These are phyloP conservation scores for Epichloe hybrida DNA, from an alignment of 2,329 filamentous ascomycete genomes.

Conservation along the genomic window DNA sequence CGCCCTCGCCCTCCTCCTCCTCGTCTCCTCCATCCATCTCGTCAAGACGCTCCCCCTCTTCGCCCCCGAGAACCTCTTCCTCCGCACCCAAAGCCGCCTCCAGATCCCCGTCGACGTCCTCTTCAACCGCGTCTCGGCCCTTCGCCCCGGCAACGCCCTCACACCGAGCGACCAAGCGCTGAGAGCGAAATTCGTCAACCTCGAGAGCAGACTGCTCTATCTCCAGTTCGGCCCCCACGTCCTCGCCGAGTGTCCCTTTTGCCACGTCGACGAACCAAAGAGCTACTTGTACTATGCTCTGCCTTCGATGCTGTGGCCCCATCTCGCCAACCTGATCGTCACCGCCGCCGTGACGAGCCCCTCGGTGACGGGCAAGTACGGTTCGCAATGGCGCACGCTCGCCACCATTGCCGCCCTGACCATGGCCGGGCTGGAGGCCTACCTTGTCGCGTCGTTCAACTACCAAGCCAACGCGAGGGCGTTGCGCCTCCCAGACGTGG, in stretches of 20 bases:
- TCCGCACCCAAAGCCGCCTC: constrained; percentile 62
- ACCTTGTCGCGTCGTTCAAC: constrained; percentile 50
- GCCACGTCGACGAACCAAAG: constrained; percentile 52
- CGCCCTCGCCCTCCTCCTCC: constrained; percentile 46
- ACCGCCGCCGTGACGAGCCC: constrained; percentile 65
- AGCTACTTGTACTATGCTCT: constrained; percentile 73
- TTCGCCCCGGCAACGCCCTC: constrained; percentile 36
- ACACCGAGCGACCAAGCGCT: constrained; percentile 50
- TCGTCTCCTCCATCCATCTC: constrained; percentile 30
- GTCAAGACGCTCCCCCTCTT: constrained; percentile 53
- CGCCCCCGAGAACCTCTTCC: constrained; percentile 71
- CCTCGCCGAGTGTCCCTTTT: constrained; percentile 69
- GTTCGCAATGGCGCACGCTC: constrained; percentile 53
- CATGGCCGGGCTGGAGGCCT: constrained; percentile 52
- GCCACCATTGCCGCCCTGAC: constrained; percentile 51
- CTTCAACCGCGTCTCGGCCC: constrained; percentile 56
- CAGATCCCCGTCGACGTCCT: constrained; percentile 76
- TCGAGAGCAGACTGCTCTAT: constrained; percentile 67
- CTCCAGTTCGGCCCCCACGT: constrained; percentile 67
- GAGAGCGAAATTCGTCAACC: constrained; percentile 51
- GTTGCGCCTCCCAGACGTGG: constrained; percentile 47
- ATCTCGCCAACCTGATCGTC: constrained; percentile 62
- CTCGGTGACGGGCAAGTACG: constrained; percentile 48
- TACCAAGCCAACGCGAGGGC: constrained; percentile 50
- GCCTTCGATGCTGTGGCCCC: constrained; percentile 59